Evolutionary conservation across 2,329 filamentous ascomycete genomes (phyloP), one percentile per base, ranked within the genome.

Genomic region (Xylaria sp.): DNA sequence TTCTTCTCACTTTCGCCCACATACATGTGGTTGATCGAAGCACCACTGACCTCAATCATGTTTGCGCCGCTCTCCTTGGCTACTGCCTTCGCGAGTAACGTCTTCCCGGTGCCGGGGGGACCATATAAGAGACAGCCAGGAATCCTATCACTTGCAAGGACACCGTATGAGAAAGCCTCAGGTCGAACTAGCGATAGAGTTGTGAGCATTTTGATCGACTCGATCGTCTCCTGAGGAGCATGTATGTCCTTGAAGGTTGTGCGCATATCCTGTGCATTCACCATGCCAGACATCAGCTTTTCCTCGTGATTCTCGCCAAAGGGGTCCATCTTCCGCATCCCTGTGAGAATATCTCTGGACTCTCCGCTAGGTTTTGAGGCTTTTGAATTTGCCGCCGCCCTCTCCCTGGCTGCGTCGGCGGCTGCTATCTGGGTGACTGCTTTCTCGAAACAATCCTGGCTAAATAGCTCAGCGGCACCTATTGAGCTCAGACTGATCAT

Each of bases 1-100:
- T 97, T 97, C 86, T 98, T 98, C 83, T 99, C 96, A 69, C 93
- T 93, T 80, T 98, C 94, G 25, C 96, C 96, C 3, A 98, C 93
- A 80, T 93, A 98, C 88, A 97, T 98, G 79, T 98, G 93, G 80
- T 97, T 97, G 74, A 99, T 92, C 73, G 94, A 93, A 1, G 94
- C 94, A 2, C 94, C 95, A 73, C 91, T 94, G 51, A 98, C 90
- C 80, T 98, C 94, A 48, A 99, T 92, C 90, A 86, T 90, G 73
- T 89, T 90, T 46, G 90, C 89, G 20, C 90, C 89, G 71, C 86
- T 89, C 78, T 92, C 88, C 75, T 90, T 91, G 15, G 90, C 90
- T 2, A 92, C 88, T 0, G 90, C 90, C 76, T 91, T 91, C 52
- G 90, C 90, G 8, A 92, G 84, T 52, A 92, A 82, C 1, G 90